These are phyloP conservation scores for Pseudogymnoascus sp. DNA, from an alignment of 2,329 filamentous ascomycete species.

Conservation along the genomic window DNA sequence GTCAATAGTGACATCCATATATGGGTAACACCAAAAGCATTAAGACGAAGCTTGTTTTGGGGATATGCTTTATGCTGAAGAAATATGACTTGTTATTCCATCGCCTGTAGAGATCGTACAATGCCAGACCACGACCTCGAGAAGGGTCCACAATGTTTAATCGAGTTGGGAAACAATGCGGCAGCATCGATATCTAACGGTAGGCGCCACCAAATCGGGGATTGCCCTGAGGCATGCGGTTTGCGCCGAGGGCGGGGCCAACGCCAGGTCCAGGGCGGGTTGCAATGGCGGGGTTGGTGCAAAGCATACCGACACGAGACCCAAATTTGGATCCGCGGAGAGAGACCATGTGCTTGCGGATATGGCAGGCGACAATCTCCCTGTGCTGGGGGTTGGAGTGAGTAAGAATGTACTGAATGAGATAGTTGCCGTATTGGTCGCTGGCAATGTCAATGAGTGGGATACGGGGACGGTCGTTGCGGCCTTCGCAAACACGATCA, in stretches of 20 bases:
- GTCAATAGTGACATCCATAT: constrained; percentile 27
- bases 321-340: constrained; percentile 97
- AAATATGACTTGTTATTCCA: constrained; percentile 23
- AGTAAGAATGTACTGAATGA: constrained; percentile 94
- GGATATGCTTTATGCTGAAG: constrained; percentile 26
- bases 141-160: background rate
- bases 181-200: constrained; percentile 35
- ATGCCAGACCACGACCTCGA: constrained; percentile 20
- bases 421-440: constrained; percentile 97
- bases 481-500: constrained; percentile 86
- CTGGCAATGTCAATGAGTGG: constrained; percentile 96
- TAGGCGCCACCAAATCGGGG: constrained; percentile 51
- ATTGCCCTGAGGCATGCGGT: constrained; percentile 44
- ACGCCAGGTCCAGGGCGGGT: constrained; percentile 82
- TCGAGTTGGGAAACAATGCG: background rate
- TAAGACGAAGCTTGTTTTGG: constrained; percentile 19
- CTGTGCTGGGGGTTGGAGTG: constrained; percentile 81
- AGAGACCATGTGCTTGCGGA: constrained; percentile 99
- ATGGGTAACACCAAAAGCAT: constrained; percentile 28
- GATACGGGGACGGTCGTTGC: constrained; percentile 84
- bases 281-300: constrained; percentile 84
- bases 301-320: constrained; percentile 96
- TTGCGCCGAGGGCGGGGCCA: constrained; percentile 51
- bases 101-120: constrained; percentile 23
- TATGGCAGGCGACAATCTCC: constrained; percentile 86